Evolutionary conservation across 2,329 filamentous ascomycete species (phyloP), one percentile per base, ranked within the genome.

Genomic region (Botrytis deweyae): DNA sequence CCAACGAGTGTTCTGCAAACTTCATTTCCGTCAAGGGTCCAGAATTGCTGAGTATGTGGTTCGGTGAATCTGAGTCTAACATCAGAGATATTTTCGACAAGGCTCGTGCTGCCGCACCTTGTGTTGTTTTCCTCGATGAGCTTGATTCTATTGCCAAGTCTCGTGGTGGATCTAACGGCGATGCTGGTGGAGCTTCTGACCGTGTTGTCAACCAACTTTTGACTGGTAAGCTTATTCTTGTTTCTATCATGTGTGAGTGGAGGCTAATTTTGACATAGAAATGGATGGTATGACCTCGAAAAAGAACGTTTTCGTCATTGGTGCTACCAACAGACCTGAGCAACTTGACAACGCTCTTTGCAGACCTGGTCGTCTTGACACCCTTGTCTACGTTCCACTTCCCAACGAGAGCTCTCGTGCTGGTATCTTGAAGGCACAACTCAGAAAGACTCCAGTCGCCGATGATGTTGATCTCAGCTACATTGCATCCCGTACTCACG

Each of bases 221-320:
- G 82, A 99, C 96, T 78, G 94, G 92, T 93, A 89, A 88, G 90
- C 73, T 59, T 70, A 29, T 72, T 36, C 42, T 9, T 10, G 6
- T 59, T 61, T 72, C 14, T n/a, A 65, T 33, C n/a, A 55, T 9
- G 33, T 49, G 38, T 25, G 72, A 72, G 80, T 38, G 65, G 69
- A 72, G 74, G 79, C 86, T 90, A 84, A 89, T 80, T 63, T 58
- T 72, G 18, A 65, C 44, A 36, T 76, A 92, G 94, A 98, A 90
- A 98, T 98, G 95, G 95, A 98, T 79, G 95, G 95, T 81, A 98
- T 98, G 95, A 98, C 95, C 64, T 98, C 95, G 58, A 99, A 99
- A 93, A 99, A 99, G 93, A 99, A 99, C 83, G 96, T 99, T 77
- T 99, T 99, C 85, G 96, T 99, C 78, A 99, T 99, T 80, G 96